Base-by-base conservation (phyloP, 257 asterid species). In the Cinchona pubescens region DNA sequence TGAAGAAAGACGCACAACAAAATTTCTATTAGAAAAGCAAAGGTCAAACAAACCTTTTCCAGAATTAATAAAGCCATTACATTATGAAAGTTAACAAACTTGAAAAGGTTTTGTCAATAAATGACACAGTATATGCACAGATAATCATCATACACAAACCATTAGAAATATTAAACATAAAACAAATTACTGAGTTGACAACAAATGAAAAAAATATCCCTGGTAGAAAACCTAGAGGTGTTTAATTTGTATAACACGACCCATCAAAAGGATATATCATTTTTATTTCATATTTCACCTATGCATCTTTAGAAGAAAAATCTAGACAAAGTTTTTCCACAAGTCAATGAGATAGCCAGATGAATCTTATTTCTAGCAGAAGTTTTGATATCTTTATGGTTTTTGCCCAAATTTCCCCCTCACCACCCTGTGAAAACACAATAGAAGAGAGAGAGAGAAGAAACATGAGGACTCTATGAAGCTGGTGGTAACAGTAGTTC, bases 1-100 rank as follows among this genome's bases (percentile, higher is more conserved):
- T 91, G 75, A 80, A 84, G 8, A 66, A 76, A 72, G 40, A 55
- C 70, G 67, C 55, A 53, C 15, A 14, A 32, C 23, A 40, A 37
- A 73, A 72, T 40, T 37, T 40, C 42, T 29, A 53, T 72, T 23
- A 72, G 43, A 37, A n/a, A 45, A 37, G 27, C n/a, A 64, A 23
- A 30, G 37, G 25, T 21, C 55, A 49, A 34, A 60, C 34, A 64
- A 15, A 55, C 43, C 23, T 51, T 69, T 25, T 45, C 53, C 32
- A 5, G 42, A 72, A 76, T 30, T 30, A n/a, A 38, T 13, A 43
- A 43, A n/a, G 56, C 67, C 25, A 34, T 62, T 62, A n/a, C 16
- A 15, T 62, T 62, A 62, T 32, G 4, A 61, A 12, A 62, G 16
- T 29, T 7, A 4, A 11, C 71, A 66, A 38, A 23, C 30, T 7